phyloP scores from a whole-genome alignment of 2,329 filamentous ascomycete species.

The Aspergillus fructus region DNA sequence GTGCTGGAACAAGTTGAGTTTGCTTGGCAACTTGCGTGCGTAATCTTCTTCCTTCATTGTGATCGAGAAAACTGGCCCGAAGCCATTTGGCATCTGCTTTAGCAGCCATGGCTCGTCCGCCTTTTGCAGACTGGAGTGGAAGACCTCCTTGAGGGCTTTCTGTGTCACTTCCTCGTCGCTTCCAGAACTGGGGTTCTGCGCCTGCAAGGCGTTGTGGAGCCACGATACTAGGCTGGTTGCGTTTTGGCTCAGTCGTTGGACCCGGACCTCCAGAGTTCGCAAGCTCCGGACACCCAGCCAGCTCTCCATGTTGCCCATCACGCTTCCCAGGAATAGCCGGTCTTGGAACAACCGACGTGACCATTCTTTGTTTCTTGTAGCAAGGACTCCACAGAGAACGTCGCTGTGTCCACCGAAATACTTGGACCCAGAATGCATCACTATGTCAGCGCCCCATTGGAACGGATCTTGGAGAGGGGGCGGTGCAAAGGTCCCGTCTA shows the following conservation, averaged over 20 bases:
- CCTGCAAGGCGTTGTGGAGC: constrained; percentile 57
- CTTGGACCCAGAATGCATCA: constrained; percentile 94
- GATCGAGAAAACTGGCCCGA: constrained; percentile 83
- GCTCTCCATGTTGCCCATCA: constrained; percentile 86
- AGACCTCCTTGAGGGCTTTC: constrained; percentile 60
- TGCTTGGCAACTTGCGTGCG: constrained; percentile 72
- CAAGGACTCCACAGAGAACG: constrained; percentile 82
- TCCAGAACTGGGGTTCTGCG: constrained; percentile 35
- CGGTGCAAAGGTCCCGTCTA: constrained; percentile 91
- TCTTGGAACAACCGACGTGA: constrained; percentile 63
- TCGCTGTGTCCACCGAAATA: constrained; percentile 96
- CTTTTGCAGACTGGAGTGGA: constrained; percentile 78
- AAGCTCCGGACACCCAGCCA: constrained; percentile 89
- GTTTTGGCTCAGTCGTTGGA: constrained; percentile 72
- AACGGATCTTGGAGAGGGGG: constrained; percentile 89
- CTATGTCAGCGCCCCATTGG: constrained; percentile 72
- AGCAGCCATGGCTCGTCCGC: constrained; percentile 69
- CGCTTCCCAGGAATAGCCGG: constrained; percentile 72
- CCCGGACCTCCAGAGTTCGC: constrained; percentile 80
- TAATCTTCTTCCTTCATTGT: constrained; percentile 59
- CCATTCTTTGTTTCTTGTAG: constrained; percentile 62
- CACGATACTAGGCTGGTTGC: constrained; percentile 70
- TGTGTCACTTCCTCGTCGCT: constrained; percentile 49
- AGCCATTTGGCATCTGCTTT: constrained; percentile 88
- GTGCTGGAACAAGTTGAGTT: constrained; percentile 83